Evolutionary conservation across 305 asterid genomes (phyloP), one percentile per base, ranked within the genome.

Genomic region (Rubia occidens): DNA sequence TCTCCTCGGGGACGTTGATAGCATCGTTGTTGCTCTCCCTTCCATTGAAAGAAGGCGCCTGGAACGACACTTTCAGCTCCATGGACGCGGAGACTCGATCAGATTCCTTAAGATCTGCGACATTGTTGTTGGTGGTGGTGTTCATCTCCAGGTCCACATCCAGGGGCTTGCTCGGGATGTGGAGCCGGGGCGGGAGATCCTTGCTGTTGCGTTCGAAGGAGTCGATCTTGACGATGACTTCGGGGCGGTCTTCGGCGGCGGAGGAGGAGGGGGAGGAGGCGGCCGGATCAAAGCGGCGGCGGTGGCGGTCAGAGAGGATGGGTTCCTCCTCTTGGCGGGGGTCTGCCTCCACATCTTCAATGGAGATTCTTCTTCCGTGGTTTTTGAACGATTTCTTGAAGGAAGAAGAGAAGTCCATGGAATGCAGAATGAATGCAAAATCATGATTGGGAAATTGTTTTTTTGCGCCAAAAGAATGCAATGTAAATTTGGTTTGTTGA

Each of bases 121-220:
- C 39, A 32, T 61, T 5, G 21, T 17, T 40, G 67, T 3, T 18
- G 67, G 21, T 40, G 68, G 11, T 17, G 58, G 10, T n/a, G 24
- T 53, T 86, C 96, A 89, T 86, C 20, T 92, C 98, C 77, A 89
- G 58, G 69, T 89, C 95, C 72, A 87, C 81, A 72, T 92, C 96
- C 66, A 88, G 75, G 13, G 89, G 24, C 9, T 53, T 53, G 24
- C 11, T 14, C 58, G 58, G 58, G 9, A 53, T n/a, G 6, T 53
- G 24, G n/a, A 53, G 21, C 58, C 24, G 7, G 3, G 58, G 62
- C 6, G 35, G 62, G 14, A 17, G 60, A 32, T 62, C 66, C 4
- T 60, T 71, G 43, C 3, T 20, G 45, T 15, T 53, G 54, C 67
- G 76, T 18, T 77, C 81, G 15, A 44, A 68, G 54, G 75, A 78